Base-by-base conservation (phyloP, 345 rosid species). In the Turritis glabra region DNA sequence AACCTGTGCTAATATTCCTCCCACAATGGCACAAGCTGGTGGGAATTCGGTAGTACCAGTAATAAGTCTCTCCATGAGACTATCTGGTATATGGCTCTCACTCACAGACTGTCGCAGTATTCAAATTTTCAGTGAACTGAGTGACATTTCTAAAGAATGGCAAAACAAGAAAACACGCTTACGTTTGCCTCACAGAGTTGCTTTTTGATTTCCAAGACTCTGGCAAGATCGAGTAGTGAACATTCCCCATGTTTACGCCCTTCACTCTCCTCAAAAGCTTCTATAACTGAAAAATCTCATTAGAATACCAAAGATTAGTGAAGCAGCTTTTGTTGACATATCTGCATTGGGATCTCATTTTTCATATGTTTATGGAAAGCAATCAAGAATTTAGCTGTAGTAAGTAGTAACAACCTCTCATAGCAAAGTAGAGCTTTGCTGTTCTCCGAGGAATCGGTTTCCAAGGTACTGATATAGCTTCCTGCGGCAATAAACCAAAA, bases 1-100 rank as follows among this genome's bases (percentile, higher is more conserved):
- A 64, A 90, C 98, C 98, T 95, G 99, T 69, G 98, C 99, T 33
- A 92, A 85, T 67, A 86, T 83, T 71, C 99, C 99, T 61, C 99
- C 97, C 2, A 95, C 70, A 73, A 95, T 81, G 38, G 97, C 97
- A 85, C 99, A 95, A 41, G 88, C 93, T 3, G 97, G 91, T 73
- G 97, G 94, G 71, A 85, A 95, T 79, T 92, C 97, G 33, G 58
- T 75, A 22, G 66, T 66, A 60, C 80, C 82, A 4, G 21, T 51
- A 54, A 89, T 78, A 76, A 95, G 83, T 73, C 99, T 90, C 74
- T 90, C 96, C 32, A 95, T 82, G 35, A 92, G 85, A 58, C 76
- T 53, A 77, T 89, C 80, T 5, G 90, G 93, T 65, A 92, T 43
- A 53, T 72, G 87, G 67, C 89, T 81, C 79, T 89, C 91, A 62